A percentile compares a stretch with the other conserved stretches of the same genome.
phyloP scores from a whole-genome alignment of 805 yeast genomes.

The Kurtzmaniella fragi region DNA sequence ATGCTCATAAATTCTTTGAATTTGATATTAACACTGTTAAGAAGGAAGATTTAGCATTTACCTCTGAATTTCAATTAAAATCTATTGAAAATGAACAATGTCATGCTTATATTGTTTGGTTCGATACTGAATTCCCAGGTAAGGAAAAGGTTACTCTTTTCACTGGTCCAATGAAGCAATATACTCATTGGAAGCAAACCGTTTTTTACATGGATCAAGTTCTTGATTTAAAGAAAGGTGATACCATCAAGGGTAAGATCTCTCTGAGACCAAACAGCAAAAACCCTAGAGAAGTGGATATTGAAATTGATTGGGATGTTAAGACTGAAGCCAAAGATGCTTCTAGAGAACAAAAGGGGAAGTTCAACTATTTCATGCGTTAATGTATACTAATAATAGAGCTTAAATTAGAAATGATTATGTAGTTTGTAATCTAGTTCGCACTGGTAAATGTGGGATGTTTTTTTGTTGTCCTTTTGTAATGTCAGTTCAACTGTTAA shows the following conservation, averaged over 20 bases:
- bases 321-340: conserved; percentile 39
- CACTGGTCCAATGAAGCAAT: conserved; percentile 90
- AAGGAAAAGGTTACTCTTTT: conserved; percentile 68
- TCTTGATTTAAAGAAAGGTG: conserved; percentile 71
- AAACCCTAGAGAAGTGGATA: conserved; percentile 89
- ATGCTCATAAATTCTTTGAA: conserved; percentile 64
- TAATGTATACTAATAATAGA: conserved; percentile 18
- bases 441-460: too few species aligned
- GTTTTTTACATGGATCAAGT: conserved; percentile 87
- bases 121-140: conserved; percentile 84
- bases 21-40: conserved; percentile 88
- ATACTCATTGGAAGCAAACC: conserved; percentile 99
- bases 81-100: conserved; percentile 77
- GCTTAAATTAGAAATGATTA: not conserved
- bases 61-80: conserved; percentile 59
- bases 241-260: conserved; percentile 63
- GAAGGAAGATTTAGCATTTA: conserved; percentile 75
- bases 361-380: conserved; percentile 68
- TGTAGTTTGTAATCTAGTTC: too few species aligned
- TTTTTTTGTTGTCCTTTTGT: too few species aligned
- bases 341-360: conserved; percentile 53
- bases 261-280: conserved; percentile 68
- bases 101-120: conserved; percentile 92
- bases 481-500: too few species aligned
- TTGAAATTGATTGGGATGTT: conserved; percentile 60